phyloP scores from a whole-genome alignment of 345 rosid genomes.

The Syzygium jambos region DNA sequence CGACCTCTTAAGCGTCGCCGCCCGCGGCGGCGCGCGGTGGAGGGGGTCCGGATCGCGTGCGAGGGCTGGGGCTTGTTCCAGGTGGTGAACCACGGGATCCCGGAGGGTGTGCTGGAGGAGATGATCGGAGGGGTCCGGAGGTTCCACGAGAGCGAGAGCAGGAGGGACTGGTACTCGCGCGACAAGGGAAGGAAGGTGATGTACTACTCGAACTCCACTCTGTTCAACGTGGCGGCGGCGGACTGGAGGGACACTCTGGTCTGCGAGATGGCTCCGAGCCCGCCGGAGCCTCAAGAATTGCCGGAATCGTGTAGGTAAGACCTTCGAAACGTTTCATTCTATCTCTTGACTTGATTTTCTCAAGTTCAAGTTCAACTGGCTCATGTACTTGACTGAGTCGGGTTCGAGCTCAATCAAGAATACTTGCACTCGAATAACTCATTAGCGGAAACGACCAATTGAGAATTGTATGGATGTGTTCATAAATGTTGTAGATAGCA shows the following conservation, averaged over 20 bases:
- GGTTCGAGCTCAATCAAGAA: no score
- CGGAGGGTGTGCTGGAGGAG: not conserved
- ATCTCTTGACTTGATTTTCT: not conserved
- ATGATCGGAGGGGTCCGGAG: not conserved
- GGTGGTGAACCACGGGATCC: not conserved
- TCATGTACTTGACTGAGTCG: no score
- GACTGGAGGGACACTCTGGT: constrained; percentile 16
- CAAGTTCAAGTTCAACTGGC: not conserved
- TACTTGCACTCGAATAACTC: no score
- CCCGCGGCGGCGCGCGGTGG: not conserved
- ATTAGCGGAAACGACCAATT: not conserved
- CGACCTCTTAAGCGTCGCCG: not conserved
- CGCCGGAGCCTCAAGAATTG: not conserved
- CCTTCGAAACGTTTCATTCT: not conserved
- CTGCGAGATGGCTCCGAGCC: constrained; percentile 3
- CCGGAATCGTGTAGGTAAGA: constrained; percentile 9
- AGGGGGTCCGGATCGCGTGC: not conserved
- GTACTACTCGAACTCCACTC: constrained; percentile 3
- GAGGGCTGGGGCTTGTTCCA: not conserved
- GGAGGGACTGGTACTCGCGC: constrained; percentile 8
- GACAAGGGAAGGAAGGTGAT: constrained; percentile 8
- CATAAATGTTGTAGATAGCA: not conserved
- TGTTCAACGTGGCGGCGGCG: constrained; percentile 6
- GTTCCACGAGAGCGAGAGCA: constrained; percentile 1
- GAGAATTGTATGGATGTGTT: not conserved